Conservation (phyloP, 176 grass and related monocot species). For the Hordeum marinum region DNA sequence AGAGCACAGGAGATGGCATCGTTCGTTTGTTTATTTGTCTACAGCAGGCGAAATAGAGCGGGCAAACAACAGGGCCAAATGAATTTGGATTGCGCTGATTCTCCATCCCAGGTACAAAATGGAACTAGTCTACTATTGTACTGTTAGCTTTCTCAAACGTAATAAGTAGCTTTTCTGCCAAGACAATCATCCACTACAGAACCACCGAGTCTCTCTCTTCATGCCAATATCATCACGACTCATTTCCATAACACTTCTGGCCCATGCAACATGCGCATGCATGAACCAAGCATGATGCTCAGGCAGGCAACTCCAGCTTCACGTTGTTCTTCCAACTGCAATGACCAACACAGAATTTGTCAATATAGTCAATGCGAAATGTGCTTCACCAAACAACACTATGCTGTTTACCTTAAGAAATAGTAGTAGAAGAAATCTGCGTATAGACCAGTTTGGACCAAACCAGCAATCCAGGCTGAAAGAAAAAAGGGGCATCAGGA, state of each 20-base stretch:
- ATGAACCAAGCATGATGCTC: too few relatives aligned
- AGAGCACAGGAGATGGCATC: not conserved
- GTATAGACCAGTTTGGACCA: constrained; percentile 86
- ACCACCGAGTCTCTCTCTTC: too few relatives aligned
- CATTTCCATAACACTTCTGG: too few relatives aligned
- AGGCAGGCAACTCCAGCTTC: constrained; percentile 91
- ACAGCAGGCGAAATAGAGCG: not conserved
- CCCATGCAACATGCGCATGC: too few relatives aligned
- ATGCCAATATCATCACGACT: too few relatives aligned
- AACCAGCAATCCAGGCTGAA: constrained; percentile 91
- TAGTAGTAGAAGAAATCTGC: constrained; percentile 99
- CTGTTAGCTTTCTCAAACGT: constrained; percentile 31
- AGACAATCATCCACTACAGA: too few relatives aligned
- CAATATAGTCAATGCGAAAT: too few relatives aligned
- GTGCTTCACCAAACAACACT: too few relatives aligned
- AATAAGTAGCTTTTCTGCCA: constrained; percentile 27
- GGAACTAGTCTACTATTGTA: constrained; percentile 34
- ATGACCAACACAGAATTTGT: not conserved
- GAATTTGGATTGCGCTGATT: not conserved
- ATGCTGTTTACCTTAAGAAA: constrained; percentile 73
- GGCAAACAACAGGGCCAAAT: not conserved
- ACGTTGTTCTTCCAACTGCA: constrained; percentile 97
- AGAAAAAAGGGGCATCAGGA: not conserved
- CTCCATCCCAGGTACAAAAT: constrained; percentile 20
- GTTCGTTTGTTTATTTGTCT: not conserved